Base-by-base conservation (phyloP, 371 early-diverging fungal species). In the Apophysomyces variabilis region DNA sequence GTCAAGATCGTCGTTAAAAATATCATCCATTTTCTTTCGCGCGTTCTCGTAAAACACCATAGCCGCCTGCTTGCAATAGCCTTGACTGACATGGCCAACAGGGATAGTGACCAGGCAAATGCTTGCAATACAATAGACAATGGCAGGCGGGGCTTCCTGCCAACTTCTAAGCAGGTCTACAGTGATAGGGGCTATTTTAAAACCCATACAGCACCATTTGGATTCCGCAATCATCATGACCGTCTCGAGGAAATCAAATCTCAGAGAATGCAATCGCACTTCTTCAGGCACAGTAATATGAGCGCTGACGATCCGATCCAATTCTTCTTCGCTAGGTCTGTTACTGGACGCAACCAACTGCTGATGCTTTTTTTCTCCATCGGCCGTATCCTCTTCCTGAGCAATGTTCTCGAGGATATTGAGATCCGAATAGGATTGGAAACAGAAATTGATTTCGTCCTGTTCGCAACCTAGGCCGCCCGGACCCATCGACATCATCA, bases 151-250 rank as follows among this genome's bases (percentile, higher is more conserved):
- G 16, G 69, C 70, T 1, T 26, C 8, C 4, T 61, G 65, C 75
- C 75, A 75, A 32, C 69, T 38, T 11, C 44, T 44, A 38, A 71
- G 66, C 16, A 62, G n/a, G 9, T 67, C 69, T 13, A 67, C 39
- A 36, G 39, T 69, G 21, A 75, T 47, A 0, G 75, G 75, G 3
- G 75, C 69, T 2, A 75, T 70, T 41, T 75, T 75, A 58, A 75
- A 75, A 0, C 72, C 75, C 26, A 75, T 67, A 26, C 75, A 75
- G 57, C 75, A 75, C 75, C 75, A 75, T 36, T 75, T 69, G 0
- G 61, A 36, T 13, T 59, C 41, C 1, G 72, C 75, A 1, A 38
- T 38, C 8, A 63, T 45, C 70, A 75, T 75, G 5, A 75, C 50
- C 18, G 45, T 66, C 3, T 69, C 71, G 3, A 71, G 62, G 57